Percentiles rank a stretch among this genome's conserved stretches.
Evolutionary conservation across 225 moss, liverwort and hornwort genomes (phyloP).

Genomic region (Asterella californica): DNA sequence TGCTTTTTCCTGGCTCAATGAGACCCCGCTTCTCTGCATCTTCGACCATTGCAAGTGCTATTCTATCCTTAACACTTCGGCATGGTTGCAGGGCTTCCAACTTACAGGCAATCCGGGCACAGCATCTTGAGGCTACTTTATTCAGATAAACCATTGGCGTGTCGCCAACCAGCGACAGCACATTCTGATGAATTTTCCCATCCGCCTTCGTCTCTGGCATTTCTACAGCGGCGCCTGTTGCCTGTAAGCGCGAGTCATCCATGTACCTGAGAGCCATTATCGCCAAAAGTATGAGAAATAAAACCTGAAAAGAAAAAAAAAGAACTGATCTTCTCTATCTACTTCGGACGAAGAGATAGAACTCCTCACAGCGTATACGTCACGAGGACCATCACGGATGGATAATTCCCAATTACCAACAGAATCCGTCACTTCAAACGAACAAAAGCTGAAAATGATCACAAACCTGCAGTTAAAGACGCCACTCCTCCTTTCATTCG

Average conservation of each 20-base stretch:
- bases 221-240: slow-evolving; percentile 13
- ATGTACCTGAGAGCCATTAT: slow-evolving; percentile 6
- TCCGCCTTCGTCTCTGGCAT: slow-evolving; percentile 11
- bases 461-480: slow-evolving; percentile 19
- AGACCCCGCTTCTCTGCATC: slow-evolving; percentile 63
- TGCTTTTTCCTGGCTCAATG: slow-evolving; percentile 53
- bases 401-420: background rate
- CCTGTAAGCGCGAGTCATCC: slow-evolving; percentile 21
- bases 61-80: slow-evolving; percentile 75
- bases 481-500: background rate
- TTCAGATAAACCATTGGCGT: slow-evolving; percentile 76
- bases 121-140: slow-evolving; percentile 50
- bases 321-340: background rate
- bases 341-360: background rate
- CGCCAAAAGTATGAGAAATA: background rate
- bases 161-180: slow-evolving; percentile 57
- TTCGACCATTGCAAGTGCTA: slow-evolving; percentile 72
- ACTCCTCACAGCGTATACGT: background rate
- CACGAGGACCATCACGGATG: background rate
- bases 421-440: no score
- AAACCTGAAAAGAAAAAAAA: no score
- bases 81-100: slow-evolving; percentile 65
- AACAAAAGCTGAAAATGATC: background rate
- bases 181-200: slow-evolving; percentile 40
- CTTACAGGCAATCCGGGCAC: slow-evolving; percentile 67